These are phyloP conservation scores for Mrakia blollopis DNA, from an alignment of 768 basidiomycete genomes.

Conservation along the genomic window DNA sequence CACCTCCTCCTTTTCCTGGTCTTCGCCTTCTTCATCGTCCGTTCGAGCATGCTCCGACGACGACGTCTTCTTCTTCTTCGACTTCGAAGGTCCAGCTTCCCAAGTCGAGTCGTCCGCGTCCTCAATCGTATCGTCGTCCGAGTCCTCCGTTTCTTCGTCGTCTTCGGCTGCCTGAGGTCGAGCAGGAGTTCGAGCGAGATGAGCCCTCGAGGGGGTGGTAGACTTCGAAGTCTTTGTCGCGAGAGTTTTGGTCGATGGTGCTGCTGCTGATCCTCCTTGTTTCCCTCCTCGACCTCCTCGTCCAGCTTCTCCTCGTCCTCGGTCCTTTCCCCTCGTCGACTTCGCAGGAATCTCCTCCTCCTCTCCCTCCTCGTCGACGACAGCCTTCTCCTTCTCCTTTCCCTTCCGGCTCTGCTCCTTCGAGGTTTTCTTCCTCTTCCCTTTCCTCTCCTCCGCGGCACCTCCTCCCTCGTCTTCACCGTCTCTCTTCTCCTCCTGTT, in stretches of 20 bases:
- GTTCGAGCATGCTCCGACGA: no score
- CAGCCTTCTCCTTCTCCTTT: not conserved
- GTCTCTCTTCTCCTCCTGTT: not conserved
- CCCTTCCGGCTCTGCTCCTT: not conserved
- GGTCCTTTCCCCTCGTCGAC: not conserved
- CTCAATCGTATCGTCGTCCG: not conserved
- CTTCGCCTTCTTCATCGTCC: not conserved
- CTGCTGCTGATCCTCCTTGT: not conserved
- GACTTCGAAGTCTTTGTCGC: not conserved
- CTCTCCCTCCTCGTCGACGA: not conserved
- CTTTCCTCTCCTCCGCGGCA: not conserved
- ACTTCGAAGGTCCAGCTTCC: not conserved
- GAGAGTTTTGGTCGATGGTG: not conserved
- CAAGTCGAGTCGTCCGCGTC: not conserved
- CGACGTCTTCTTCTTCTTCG: not conserved
- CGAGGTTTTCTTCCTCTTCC: not conserved
- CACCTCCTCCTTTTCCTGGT: not conserved
- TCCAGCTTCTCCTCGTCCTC: not conserved
- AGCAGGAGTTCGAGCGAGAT: not conserved
- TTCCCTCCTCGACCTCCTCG: not conserved
- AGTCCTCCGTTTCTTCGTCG: not conserved
- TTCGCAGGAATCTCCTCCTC: not conserved
- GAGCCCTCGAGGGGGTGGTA: not conserved
- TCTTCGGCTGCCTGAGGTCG: not conserved
- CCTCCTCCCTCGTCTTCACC: not conserved